These are phyloP conservation scores for Myriosclerotinia curreyana DNA, from an alignment of 2,329 filamentous ascomycete species.

Conservation along the genomic window DNA sequence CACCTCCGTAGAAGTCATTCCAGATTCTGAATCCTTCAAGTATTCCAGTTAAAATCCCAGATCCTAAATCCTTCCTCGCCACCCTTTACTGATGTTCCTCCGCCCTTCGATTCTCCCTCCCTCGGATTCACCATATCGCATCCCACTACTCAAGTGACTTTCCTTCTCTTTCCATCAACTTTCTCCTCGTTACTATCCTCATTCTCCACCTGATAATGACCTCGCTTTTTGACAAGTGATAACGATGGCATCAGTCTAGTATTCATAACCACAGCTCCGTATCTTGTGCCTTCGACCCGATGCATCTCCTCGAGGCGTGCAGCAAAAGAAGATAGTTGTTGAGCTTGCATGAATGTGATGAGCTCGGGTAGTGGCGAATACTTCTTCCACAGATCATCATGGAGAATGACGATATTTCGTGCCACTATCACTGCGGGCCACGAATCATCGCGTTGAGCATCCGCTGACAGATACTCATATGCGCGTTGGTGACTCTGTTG, in stretches of 20 bases:
- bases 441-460: background rate
- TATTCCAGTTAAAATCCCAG: background rate
- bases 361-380: background rate
- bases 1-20: too few species aligned
- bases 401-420: background rate
- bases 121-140: background rate
- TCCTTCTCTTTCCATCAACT: background rate
- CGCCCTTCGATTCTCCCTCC: too few species aligned
- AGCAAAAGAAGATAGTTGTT: background rate
- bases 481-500: background rate
- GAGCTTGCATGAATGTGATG: background rate
- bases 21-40: background rate
- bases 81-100: background rate
- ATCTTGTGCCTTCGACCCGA: background rate
- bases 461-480: background rate
- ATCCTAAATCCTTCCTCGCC: background rate
- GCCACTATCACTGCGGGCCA: background rate
- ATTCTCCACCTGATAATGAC: background rate
- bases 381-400: background rate
- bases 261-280: background rate
- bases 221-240: background rate
- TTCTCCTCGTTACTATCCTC: background rate
- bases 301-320: constrained; percentile 1
- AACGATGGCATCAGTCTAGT: background rate
- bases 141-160: background rate